Conservation (phyloP, 192 early-diverging fungal genomes). For the Phycomyces nitens region DNA sequence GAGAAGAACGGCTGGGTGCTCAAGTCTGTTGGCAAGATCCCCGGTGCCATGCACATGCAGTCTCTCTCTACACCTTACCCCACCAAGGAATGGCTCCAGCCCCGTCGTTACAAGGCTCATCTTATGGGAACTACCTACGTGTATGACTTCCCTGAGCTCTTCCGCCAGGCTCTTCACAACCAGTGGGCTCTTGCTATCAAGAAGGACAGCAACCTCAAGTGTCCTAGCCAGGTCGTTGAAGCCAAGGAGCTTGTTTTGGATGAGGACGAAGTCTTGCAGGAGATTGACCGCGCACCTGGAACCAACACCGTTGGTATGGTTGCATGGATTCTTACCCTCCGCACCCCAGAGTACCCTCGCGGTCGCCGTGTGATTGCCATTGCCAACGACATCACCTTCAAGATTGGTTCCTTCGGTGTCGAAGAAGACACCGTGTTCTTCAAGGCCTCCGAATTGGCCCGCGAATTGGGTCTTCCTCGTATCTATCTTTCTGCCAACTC, state of each 20-base stretch:
- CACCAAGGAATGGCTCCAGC: slow-evolving; percentile 94
- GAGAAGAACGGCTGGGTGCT: slow-evolving; percentile 81
- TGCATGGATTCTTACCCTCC: slow-evolving; percentile 84
- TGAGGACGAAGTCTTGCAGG: slow-evolving; percentile 70
- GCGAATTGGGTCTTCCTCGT: slow-evolving; percentile 82
- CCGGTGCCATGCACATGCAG: slow-evolving; percentile 80
- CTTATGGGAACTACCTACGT: slow-evolving; percentile 97
- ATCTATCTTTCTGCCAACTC: slow-evolving; percentile 98
- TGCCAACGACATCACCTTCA: slow-evolving; percentile 97
- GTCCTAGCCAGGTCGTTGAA: slow-evolving; percentile 66
- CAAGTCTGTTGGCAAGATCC: slow-evolving; percentile 74
- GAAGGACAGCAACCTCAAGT: slow-evolving; percentile 40
- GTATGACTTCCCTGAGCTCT: slow-evolving; percentile 98
- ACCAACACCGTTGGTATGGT: slow-evolving; percentile 96
- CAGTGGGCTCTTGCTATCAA: slow-evolving; percentile 66
- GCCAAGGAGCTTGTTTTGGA: slow-evolving; percentile 87
- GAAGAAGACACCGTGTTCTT: slow-evolving; percentile 90
- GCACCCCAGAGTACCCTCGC: slow-evolving; percentile 92
- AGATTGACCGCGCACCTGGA: slow-evolving; percentile 77
- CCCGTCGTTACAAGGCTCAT: slow-evolving; percentile 96
- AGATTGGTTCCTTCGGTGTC: slow-evolving; percentile 96
- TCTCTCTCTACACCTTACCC: slow-evolving; percentile 81
- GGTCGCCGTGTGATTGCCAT: slow-evolving; percentile 85
- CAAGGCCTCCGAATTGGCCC: slow-evolving; percentile 88
- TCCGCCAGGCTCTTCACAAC: slow-evolving; percentile 81